These are phyloP conservation scores for Porcisia hertigi DNA, from an alignment of 208 protist genomes.

Conservation along the genomic window DNA sequence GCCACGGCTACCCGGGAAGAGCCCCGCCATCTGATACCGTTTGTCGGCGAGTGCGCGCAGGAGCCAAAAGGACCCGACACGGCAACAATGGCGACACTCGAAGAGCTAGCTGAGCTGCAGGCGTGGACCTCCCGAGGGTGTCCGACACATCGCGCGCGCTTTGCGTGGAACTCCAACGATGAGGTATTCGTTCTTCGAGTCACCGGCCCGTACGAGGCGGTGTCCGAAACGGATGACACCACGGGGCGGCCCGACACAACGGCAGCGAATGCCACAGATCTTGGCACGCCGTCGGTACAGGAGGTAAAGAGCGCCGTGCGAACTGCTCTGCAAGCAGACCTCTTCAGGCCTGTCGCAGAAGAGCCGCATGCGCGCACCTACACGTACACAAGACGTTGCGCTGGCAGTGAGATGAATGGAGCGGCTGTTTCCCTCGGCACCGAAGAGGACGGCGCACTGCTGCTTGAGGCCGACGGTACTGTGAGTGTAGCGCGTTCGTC, in stretches of 20 bases:
- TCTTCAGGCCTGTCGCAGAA: not conserved
- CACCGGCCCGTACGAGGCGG: constrained; percentile 8
- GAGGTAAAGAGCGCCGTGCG: not conserved
- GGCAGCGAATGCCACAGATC: not conserved
- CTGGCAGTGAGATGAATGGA: not conserved
- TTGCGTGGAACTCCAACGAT: constrained; percentile 15
- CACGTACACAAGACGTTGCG: not conserved
- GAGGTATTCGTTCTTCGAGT: constrained; percentile 12
- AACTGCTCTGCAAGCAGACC: not conserved
- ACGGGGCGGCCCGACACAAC: not conserved
- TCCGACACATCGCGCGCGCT: constrained; percentile 13
- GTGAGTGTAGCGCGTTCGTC: not conserved
- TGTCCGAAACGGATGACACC: not conserved
- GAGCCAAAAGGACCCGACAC: not conserved
- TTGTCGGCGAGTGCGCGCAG: constrained; percentile 1
- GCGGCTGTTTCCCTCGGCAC: not conserved
- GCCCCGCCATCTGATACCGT: not conserved
- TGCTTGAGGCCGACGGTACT: constrained; percentile 6
- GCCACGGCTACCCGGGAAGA: not conserved
- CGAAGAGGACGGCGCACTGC: not conserved
- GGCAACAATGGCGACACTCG: not conserved
- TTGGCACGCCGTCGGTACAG: not conserved
- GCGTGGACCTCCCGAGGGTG: constrained; percentile 14
- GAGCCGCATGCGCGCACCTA: constrained; percentile 20
- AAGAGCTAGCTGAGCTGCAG: constrained; percentile 12